A percentile compares a stretch with the other conserved stretches of the same genome.
Conservation (phyloP, 2,329 filamentous ascomycete species). For the Nothophaeocryptopus gaeumannii region DNA sequence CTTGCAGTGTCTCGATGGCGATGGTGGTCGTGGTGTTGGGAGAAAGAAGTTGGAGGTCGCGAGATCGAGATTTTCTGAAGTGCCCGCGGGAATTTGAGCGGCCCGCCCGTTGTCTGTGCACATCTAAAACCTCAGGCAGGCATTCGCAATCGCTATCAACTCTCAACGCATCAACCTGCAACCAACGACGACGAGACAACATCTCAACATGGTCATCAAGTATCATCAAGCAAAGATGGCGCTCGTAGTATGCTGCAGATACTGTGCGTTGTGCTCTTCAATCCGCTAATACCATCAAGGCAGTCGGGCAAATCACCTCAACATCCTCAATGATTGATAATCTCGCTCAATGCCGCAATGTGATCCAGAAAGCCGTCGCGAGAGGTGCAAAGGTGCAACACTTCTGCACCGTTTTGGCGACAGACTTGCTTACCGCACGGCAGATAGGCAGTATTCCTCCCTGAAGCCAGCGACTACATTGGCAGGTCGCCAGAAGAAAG, state of each 20-base stretch:
- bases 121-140: too few relatives aligned
- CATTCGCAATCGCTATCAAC: too few relatives aligned
- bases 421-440: constrained; percentile 6
- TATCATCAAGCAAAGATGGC: constrained; percentile 23
- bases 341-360: constrained; percentile 69
- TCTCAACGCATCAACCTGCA: too few relatives aligned
- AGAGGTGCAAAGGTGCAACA: constrained; percentile 70
- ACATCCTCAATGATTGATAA: constrained; percentile 76
- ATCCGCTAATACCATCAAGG: constrained; percentile 52
- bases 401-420: background rate
- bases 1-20: too few relatives aligned
- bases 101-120: too few relatives aligned
- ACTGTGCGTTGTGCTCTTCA: background rate
- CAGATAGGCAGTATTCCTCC: constrained; percentile 76
- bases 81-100: background rate
- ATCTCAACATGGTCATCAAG: constrained; percentile 2
- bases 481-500: constrained; percentile 65
- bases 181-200: too few relatives aligned
- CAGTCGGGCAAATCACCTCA: constrained; percentile 85
- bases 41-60: background rate
- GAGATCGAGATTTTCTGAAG: background rate
- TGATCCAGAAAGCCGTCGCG: constrained; percentile 69
- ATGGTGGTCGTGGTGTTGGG: too few relatives aligned
- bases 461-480: constrained; percentile 90
- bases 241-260: constrained; percentile 22